Evolutionary conservation across 371 early-diverging fungal species (phyloP).

Genomic region (Mucor circinelloides): DNA sequence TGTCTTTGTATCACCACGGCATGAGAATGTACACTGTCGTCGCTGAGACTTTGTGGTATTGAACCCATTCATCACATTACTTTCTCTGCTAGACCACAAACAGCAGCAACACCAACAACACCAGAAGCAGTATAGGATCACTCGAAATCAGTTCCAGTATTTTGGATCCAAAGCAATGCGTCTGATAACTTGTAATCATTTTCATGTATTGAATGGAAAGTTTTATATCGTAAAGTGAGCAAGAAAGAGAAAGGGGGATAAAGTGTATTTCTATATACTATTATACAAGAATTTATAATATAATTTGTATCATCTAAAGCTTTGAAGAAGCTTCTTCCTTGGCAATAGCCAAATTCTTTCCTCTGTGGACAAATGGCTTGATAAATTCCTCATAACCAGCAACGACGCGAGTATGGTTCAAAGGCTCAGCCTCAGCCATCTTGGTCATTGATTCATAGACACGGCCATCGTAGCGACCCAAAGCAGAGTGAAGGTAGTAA

Average conservation of each 20-base stretch:
- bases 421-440: slow-evolving; percentile 74
- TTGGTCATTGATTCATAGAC: slow-evolving; percentile 74
- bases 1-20: background rate
- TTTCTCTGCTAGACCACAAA: too few species aligned
- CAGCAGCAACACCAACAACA: too few species aligned
- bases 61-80: too few species aligned
- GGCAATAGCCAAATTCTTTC: background rate
- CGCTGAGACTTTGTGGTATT: too few species aligned
- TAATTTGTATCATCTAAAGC: slow-evolving; percentile 15
- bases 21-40: background rate
- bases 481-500: slow-evolving; percentile 71
- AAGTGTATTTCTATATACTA: background rate
- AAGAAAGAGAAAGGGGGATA: background rate
- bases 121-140: too few species aligned
- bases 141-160: too few species aligned
- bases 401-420: slow-evolving; percentile 63
- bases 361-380: slow-evolving; percentile 50
- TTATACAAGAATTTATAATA: background rate
- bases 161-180: too few species aligned
- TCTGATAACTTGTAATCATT: too few species aligned
- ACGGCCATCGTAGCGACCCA: slow-evolving; percentile 76
- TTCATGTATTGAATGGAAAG: background rate
- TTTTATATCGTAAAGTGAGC: background rate
- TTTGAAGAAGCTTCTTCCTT: slow-evolving; percentile 11
- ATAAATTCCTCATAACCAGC: slow-evolving; percentile 61